phyloP scores from a whole-genome alignment of 1,284 basidiomycete genomes.

The Singerocomus inundabilis region DNA sequence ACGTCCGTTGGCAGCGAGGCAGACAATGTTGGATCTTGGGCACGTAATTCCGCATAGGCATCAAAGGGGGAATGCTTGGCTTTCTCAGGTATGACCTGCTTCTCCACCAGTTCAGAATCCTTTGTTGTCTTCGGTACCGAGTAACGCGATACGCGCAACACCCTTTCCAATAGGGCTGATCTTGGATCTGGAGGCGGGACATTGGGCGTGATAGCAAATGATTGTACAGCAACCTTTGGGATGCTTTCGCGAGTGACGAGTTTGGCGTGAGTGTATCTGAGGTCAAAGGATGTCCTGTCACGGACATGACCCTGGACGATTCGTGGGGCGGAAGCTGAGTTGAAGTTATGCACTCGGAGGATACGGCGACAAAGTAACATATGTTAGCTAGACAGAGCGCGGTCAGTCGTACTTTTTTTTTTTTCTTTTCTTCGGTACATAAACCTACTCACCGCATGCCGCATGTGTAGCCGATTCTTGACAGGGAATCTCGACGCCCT shows the following conservation, averaged over 20 bases:
- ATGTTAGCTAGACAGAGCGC: slow-evolving; percentile 44
- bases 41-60: slow-evolving; percentile 28
- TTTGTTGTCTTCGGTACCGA: slow-evolving; percentile 25
- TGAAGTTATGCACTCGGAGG: slow-evolving; percentile 38
- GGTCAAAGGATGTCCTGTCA: slow-evolving; percentile 23
- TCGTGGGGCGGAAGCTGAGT: slow-evolving; percentile 23
- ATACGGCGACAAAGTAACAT: slow-evolving; percentile 58
- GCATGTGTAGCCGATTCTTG: slow-evolving; percentile 32
- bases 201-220: neutral
- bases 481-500: slow-evolving; percentile 29
- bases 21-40: slow-evolving; percentile 23
- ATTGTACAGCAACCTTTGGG: slow-evolving; percentile 10
- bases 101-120: slow-evolving; percentile 8
- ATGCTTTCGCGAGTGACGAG: slow-evolving; percentile 14
- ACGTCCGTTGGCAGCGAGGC: slow-evolving; percentile 27
- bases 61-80: slow-evolving; percentile 26
- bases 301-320: slow-evolving; percentile 26
- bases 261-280: slow-evolving; percentile 24
- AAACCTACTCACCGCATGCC: slow-evolving; percentile 50
- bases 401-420: neutral
- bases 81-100: slow-evolving; percentile 13
- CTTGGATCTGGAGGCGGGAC: slow-evolving; percentile 7
- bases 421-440: neutral
- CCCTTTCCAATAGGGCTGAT: slow-evolving; percentile 25
- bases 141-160: slow-evolving; percentile 30